Percentiles rank a stretch among this genome's conserved stretches.
Evolutionary conservation across 768 basidiomycete genomes (phyloP).

Genomic region (Lyophyllum atratum): DNA sequence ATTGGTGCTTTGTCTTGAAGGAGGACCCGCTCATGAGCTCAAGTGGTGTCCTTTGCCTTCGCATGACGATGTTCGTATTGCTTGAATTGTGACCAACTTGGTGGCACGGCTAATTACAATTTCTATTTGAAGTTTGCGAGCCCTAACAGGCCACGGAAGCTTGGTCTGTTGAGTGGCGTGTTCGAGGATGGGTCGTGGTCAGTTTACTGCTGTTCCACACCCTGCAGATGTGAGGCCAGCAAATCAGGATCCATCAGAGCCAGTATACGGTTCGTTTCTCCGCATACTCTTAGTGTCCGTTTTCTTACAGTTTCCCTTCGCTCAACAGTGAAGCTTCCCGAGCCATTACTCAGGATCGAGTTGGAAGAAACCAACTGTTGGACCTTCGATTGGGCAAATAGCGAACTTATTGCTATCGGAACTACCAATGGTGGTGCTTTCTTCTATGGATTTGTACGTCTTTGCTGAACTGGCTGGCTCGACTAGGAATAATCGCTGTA

Average conservation of each 20-base stretch:
- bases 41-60: slow-evolving; percentile 95
- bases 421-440: slow-evolving; percentile 70
- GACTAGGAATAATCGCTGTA: slow-evolving; percentile 63
- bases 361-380: slow-evolving; percentile 76
- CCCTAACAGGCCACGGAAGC: slow-evolving; percentile 44
- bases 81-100: background rate
- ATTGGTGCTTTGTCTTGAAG: slow-evolving; percentile 83
- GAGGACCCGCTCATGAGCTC: slow-evolving; percentile 75
- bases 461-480: slow-evolving; percentile 75
- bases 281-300: background rate
- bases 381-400: slow-evolving; percentile 90
- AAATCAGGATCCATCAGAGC: slow-evolving; percentile 29
- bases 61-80: slow-evolving; percentile 51
- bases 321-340: slow-evolving; percentile 52
- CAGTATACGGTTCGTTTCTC: slow-evolving; percentile 52
- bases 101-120: background rate
- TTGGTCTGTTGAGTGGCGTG: slow-evolving; percentile 83
- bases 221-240: slow-evolving; percentile 51
- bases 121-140: slow-evolving; percentile 8
- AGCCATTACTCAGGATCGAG: slow-evolving; percentile 73
- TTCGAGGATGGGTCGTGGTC: slow-evolving; percentile 88
- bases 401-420: slow-evolving; percentile 79
- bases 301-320: background rate
- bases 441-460: background rate
- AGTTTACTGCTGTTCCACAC: slow-evolving; percentile 77